phyloP scores from a whole-genome alignment of 2,329 filamentous ascomycete genomes.

The Tolypocladium paradoxum region DNA sequence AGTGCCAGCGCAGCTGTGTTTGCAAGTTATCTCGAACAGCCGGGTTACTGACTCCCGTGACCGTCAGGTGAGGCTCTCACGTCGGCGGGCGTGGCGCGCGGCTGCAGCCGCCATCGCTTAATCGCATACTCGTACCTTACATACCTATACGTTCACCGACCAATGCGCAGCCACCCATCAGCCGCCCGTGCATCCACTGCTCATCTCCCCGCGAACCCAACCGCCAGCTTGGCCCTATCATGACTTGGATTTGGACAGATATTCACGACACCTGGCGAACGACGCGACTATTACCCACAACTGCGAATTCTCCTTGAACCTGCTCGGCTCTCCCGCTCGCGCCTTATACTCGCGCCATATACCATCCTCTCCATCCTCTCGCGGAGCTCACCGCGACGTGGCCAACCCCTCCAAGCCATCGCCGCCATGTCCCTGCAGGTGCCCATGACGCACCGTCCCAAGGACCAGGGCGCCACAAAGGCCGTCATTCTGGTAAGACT shows the following conservation, averaged over 20 bases:
- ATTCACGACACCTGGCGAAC: not conserved
- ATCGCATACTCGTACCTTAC: too few species aligned
- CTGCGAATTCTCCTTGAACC: not conserved
- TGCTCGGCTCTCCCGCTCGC: not conserved
- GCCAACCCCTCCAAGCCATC: not conserved
- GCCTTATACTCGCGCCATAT: not conserved
- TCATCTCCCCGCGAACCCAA: not conserved
- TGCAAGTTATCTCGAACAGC: not conserved
- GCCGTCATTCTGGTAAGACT: conserved; percentile 76
- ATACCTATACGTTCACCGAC: too few species aligned
- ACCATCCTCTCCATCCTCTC: not conserved
- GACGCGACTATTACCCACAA: not conserved
- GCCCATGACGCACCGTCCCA: conserved; percentile 35
- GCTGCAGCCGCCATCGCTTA: not conserved
- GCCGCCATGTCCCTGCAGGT: conserved; percentile 45
- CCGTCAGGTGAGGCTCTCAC: not conserved
- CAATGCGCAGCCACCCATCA: too few species aligned
- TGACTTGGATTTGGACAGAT: not conserved
- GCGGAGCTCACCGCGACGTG: conserved; percentile 2
- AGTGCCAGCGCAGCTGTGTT: too few species aligned
- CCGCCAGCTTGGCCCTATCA: not conserved
- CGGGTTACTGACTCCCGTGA: not conserved
- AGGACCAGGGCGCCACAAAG: conserved; percentile 62
- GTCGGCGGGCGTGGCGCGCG: not conserved
- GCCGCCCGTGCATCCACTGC: not conserved